phyloP scores from a whole-genome alignment of 345 rosid genomes.

The Bruguiera parviflora region DNA sequence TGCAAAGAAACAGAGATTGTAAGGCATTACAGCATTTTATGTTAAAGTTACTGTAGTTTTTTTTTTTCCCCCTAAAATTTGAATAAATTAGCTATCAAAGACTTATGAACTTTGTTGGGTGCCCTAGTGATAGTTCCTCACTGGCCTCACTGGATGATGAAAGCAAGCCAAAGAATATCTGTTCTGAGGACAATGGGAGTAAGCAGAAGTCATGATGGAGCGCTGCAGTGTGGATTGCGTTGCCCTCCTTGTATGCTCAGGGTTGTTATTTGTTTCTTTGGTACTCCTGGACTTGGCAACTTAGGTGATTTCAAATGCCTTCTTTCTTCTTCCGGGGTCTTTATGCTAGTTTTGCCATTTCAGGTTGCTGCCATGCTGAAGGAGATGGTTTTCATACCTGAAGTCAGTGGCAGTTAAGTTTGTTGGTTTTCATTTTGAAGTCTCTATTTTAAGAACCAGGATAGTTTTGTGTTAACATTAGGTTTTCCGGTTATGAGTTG shows the following conservation, averaged over 20 bases:
- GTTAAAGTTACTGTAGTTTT: conserved; percentile 6
- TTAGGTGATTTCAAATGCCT: conserved; percentile 35
- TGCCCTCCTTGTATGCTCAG: conserved; percentile 19
- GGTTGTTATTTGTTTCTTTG: conserved; percentile 30
- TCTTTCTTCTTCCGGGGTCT: conserved; percentile 38
- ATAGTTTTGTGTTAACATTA: conserved; percentile 22
- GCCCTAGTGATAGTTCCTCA: conserved; percentile 36
- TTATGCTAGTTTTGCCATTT: conserved; percentile 45
- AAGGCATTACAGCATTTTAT: conserved; percentile 14
- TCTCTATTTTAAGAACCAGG: conserved; percentile 25
- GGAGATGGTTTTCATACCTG: conserved; percentile 48
- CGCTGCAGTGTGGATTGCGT: conserved; percentile 15
- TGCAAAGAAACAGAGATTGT: conserved; percentile 72
- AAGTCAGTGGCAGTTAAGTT: conserved; percentile 61
- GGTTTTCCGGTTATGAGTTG: conserved; percentile 14
- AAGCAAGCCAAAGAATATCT: conserved; percentile 39
- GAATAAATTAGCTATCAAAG: not conserved
- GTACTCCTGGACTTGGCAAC: conserved; percentile 29
- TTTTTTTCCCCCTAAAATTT: not conserved
- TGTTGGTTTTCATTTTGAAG: conserved; percentile 39
- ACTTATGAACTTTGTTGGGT: conserved; percentile 30
- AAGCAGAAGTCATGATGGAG: conserved; percentile 31
- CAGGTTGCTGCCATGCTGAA: conserved; percentile 47
- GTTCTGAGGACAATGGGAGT: conserved; percentile 43
- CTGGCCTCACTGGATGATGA: conserved; percentile 41